phyloP scores from a whole-genome alignment of 164 flowering plant species.

The Euptelea pleiosperma region DNA sequence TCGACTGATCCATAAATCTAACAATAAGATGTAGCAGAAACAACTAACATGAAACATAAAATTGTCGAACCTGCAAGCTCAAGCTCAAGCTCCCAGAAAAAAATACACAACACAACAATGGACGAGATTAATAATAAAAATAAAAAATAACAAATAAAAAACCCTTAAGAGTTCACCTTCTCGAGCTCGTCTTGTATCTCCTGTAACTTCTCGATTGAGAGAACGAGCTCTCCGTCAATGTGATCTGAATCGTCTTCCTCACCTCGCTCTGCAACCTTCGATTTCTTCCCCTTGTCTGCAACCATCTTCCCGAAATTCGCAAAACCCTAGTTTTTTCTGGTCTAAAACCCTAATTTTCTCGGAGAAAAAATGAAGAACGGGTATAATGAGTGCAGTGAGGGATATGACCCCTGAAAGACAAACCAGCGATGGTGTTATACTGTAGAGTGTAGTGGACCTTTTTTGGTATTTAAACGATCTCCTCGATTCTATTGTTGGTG shows the following conservation, averaged over 20 bases:
- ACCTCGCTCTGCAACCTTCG: constrained; percentile 16
- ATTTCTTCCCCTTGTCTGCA: constrained; percentile 33
- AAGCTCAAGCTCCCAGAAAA: not conserved
- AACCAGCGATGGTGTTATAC: no score
- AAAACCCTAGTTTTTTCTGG: constrained; percentile 7
- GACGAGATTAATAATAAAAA: no score
- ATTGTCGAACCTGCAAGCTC: not conserved
- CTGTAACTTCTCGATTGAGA: constrained; percentile 44
- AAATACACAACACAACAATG: no score
- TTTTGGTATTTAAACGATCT: no score
- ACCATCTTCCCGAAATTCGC: constrained; percentile 21
- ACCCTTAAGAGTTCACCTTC: constrained; percentile 19
- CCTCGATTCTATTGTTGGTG: no score
- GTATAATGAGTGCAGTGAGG: no score
- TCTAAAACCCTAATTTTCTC: not conserved
- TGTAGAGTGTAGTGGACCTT: no score
- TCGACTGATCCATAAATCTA: no score
- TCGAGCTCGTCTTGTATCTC: constrained; percentile 47
- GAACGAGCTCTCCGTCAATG: constrained; percentile 34
- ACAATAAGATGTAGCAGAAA: not conserved
- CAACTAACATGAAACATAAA: no score
- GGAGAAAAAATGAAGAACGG: no score
- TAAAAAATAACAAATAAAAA: no score
- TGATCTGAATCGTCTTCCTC: constrained; percentile 33
- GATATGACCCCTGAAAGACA: no score